Conservation (phyloP, 2,329 filamentous ascomycete genomes). For the Nakataea oryzae region DNA sequence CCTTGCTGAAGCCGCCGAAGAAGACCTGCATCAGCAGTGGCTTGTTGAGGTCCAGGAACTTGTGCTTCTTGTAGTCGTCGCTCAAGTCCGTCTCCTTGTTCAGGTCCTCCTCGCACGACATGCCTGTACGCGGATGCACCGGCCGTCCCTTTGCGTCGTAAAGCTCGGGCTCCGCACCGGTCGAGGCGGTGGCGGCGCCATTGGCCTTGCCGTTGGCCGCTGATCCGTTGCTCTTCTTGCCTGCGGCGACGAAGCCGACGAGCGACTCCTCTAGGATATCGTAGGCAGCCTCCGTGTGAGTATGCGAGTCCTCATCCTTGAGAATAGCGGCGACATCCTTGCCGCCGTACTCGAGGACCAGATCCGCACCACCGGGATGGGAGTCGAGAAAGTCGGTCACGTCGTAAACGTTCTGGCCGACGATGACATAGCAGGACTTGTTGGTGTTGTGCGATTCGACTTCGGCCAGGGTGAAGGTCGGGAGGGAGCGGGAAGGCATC, state of each 20-base stretch:
- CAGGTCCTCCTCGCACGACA: conserved; percentile 82
- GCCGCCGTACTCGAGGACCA: conserved; percentile 83
- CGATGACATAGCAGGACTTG: conserved; percentile 85
- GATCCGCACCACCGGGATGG: conserved; percentile 81
- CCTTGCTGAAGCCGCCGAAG: conserved; percentile 77
- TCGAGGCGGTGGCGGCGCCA: conserved; percentile 22
- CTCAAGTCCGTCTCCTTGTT: conserved; percentile 70
- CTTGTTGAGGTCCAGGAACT: conserved; percentile 81
- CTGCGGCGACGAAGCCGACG: conserved; percentile 65
- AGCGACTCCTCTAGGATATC: conserved; percentile 84
- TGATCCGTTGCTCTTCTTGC: conserved; percentile 34
- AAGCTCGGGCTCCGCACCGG: conserved; percentile 23
- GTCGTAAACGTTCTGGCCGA: conserved; percentile 88
- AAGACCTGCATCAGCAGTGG: conserved; percentile 85
- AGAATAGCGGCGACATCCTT: conserved; percentile 78
- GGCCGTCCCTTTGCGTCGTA: conserved; percentile 16
- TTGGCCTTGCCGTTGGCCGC: conserved; percentile 20
- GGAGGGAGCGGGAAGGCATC: conserved; percentile 76
- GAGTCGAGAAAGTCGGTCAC: conserved; percentile 83
- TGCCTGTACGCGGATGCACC: conserved; percentile 62
- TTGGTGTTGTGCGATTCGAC: conserved; percentile 69
- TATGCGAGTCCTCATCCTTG: conserved; percentile 72
- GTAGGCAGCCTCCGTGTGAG: conserved; percentile 87
- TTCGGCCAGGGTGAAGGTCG: conserved; percentile 71
- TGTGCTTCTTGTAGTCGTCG: conserved; percentile 77